Percentiles rank a stretch among this genome's conserved stretches.
Conservation (phyloP, 2,329 filamentous ascomycete genomes). For the Aspergillus flavus region DNA sequence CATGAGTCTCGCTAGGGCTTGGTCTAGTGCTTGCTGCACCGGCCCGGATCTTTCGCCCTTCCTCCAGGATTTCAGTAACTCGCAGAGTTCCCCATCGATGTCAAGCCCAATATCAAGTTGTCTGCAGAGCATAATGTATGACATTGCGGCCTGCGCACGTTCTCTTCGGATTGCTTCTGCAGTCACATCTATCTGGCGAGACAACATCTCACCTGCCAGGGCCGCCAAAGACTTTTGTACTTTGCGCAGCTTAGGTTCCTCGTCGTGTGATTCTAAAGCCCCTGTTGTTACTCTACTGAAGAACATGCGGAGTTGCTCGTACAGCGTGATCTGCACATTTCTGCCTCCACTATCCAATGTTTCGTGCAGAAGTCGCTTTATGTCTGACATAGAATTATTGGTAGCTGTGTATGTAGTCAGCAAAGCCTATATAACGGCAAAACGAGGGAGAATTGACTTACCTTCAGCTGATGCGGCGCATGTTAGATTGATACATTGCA, state of each 20-base stretch:
- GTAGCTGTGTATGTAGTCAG: constrained; percentile 34
- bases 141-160: constrained; percentile 39
- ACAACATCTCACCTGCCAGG: constrained; percentile 34
- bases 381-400: constrained; percentile 32
- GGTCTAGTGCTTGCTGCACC: constrained; percentile 38
- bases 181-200: constrained; percentile 35
- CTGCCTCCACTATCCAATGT: constrained; percentile 36
- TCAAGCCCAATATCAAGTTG: constrained; percentile 16
- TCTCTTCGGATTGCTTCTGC: constrained; percentile 41
- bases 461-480: constrained; percentile 26
- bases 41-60: constrained; percentile 42
- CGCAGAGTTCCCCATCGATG: constrained; percentile 26
- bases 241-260: constrained; percentile 23
- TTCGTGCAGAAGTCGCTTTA: constrained; percentile 32
- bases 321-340: constrained; percentile 38
- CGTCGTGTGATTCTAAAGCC: constrained; percentile 16
- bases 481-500: constrained; percentile 40
- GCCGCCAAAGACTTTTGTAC: constrained; percentile 30
- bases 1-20: constrained; percentile 26
- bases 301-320: constrained; percentile 37
- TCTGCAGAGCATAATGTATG: constrained; percentile 34
- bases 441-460: constrained; percentile 18
- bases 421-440: constrained; percentile 10
- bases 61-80: constrained; percentile 37
- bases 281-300: constrained; percentile 34